Conservation (phyloP, 1,284 basidiomycete species). For the Fomitopsis pinicola region DNA sequence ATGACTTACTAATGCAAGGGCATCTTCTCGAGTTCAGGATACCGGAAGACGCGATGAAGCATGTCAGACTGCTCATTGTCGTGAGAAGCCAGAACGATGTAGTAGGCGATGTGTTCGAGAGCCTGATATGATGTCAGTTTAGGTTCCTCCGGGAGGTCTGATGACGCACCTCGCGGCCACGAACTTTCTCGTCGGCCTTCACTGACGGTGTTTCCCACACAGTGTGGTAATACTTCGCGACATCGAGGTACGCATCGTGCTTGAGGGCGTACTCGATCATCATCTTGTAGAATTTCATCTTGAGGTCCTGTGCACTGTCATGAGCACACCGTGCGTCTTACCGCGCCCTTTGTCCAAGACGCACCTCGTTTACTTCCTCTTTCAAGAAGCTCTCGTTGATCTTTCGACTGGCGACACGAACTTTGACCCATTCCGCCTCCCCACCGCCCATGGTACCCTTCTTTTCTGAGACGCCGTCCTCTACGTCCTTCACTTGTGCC, state of each 20-base stretch:
- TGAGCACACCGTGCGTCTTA: slow-evolving; percentile 8
- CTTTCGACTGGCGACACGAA: slow-evolving; percentile 89
- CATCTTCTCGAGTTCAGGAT: slow-evolving; percentile 76
- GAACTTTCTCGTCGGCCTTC: slow-evolving; percentile 72
- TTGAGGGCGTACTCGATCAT: slow-evolving; percentile 95
- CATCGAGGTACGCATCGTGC: slow-evolving; percentile 85
- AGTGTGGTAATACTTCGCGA: slow-evolving; percentile 93
- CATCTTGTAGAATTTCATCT: slow-evolving; percentile 92
- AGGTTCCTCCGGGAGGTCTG: not conserved
- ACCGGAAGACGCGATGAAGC: slow-evolving; percentile 81
- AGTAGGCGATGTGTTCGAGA: slow-evolving; percentile 91
- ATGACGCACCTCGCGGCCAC: slow-evolving; percentile 67
- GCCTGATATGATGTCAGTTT: slow-evolving; percentile 45
- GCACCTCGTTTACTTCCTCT: slow-evolving; percentile 82
- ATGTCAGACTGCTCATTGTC: slow-evolving; percentile 98
- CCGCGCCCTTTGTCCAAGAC: slow-evolving; percentile 19
- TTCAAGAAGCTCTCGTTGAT: slow-evolving; percentile 94
- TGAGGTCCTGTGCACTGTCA: slow-evolving; percentile 70
- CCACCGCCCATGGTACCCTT: slow-evolving; percentile 63
- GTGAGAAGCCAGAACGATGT: slow-evolving; percentile 89
- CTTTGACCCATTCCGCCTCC: slow-evolving; percentile 87
- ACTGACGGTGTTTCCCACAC: slow-evolving; percentile 95
- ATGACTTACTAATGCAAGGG: slow-evolving; percentile 80
- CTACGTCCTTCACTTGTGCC: slow-evolving; percentile 65
- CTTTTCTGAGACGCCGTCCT: slow-evolving; percentile 46